Evolutionary conservation across 1,284 basidiomycete species (phyloP).

Genomic region (Papiliotrema flavescens): DNA sequence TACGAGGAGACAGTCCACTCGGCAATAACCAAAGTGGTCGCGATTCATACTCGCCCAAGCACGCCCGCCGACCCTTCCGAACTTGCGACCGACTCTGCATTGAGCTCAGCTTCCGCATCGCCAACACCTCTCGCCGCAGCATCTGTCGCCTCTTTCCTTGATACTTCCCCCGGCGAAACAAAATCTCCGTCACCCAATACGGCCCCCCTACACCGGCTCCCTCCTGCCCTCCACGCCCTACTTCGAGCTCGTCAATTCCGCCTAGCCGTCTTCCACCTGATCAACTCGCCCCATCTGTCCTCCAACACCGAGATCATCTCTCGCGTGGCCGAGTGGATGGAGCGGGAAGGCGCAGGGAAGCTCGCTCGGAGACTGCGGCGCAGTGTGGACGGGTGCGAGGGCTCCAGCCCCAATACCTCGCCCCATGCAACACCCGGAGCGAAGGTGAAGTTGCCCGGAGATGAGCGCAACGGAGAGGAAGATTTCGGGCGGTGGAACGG

Average conservation of each 20-base stretch:
- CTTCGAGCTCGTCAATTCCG: constrained; percentile 21
- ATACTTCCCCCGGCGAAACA: not conserved
- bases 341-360: constrained; percentile 29
- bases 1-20: not conserved
- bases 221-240: not conserved
- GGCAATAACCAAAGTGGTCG: not conserved
- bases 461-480: not conserved
- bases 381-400: constrained; percentile 7
- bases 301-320: constrained; percentile 17
- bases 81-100: not conserved
- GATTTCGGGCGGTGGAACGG: not conserved
- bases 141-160: not conserved
- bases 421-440: too few relatives aligned
- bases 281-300: constrained; percentile 28
- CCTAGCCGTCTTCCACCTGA: constrained; percentile 31
- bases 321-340: constrained; percentile 18
- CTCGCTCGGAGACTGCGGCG: constrained; percentile 28
- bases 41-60: not conserved
- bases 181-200: not conserved
- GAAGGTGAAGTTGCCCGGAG: not conserved
- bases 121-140: not conserved
- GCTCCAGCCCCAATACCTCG: not conserved
- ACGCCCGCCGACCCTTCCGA: not conserved
- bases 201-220: not conserved
- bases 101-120: not conserved